These are phyloP conservation scores for Prunus campanulata DNA, from an alignment of 306 rosid genomes.

Conservation along the genomic window DNA sequence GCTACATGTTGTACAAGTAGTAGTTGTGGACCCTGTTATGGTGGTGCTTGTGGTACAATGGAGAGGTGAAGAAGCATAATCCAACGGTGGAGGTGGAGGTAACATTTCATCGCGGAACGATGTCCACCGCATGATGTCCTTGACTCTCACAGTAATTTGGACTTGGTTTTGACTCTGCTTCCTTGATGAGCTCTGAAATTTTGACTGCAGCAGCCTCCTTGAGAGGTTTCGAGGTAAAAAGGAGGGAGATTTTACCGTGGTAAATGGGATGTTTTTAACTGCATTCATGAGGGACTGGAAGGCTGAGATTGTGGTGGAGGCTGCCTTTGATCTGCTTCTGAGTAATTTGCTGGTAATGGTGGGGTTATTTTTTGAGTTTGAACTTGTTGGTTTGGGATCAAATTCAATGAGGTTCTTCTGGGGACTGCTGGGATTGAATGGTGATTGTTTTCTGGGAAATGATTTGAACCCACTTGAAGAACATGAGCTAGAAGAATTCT, in stretches of 20 bases:
- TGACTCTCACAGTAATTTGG: constrained; percentile 41
- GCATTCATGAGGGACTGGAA: constrained; percentile 53
- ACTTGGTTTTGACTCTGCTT: constrained; percentile 13
- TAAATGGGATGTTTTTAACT: constrained; percentile 44
- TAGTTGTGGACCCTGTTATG: constrained; percentile 20
- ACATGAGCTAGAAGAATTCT: constrained; percentile 39
- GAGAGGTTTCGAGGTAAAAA: constrained; percentile 53
- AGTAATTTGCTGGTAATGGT: constrained; percentile 7
- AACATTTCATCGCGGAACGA: constrained; percentile 54
- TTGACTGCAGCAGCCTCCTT: constrained; percentile 29
- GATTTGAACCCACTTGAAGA: constrained; percentile 58
- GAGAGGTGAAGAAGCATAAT: constrained; percentile 28
- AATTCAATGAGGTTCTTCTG: not conserved
- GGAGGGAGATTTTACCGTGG: constrained; percentile 36
- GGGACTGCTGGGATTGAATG: constrained; percentile 11
- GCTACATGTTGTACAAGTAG: constrained; percentile 22
- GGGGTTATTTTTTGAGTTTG: not conserved
- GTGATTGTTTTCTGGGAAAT: constrained; percentile 36
- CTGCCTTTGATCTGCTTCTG: constrained; percentile 16
- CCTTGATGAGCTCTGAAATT: not conserved
- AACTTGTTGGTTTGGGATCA: constrained; percentile 2
- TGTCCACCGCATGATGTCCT: constrained; percentile 80
- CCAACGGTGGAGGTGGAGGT: constrained; percentile 35
- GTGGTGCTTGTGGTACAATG: constrained; percentile 27
- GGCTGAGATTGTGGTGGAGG: constrained; percentile 35